These are phyloP conservation scores for Annulohypoxylon maeteangense DNA, from an alignment of 495 filamentous ascomycete species.

Conservation along the genomic window DNA sequence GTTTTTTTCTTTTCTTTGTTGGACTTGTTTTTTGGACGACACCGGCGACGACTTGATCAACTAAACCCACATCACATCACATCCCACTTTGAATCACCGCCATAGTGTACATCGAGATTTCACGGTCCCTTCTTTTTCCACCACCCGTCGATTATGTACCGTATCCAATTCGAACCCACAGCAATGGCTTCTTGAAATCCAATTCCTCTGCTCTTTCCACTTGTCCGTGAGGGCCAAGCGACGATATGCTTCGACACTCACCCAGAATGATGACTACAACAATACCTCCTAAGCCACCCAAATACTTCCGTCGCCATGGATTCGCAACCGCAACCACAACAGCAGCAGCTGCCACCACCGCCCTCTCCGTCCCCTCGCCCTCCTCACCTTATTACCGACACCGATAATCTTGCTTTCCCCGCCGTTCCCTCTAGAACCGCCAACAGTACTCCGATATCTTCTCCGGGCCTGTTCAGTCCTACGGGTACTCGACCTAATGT, in stretches of 20 bases:
- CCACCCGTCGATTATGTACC: constrained; percentile 10
- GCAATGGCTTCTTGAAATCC: constrained; percentile 42
- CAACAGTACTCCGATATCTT: constrained; percentile 74
- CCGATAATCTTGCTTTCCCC: constrained; percentile 48
- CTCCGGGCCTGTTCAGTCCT: constrained; percentile 73
- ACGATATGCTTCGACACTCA: constrained; percentile 47
- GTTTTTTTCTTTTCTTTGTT: constrained; percentile 24
- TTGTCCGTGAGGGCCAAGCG: constrained; percentile 36
- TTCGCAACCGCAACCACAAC: constrained; percentile 40
- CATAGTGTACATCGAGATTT: constrained; percentile 25
- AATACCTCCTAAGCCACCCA: constrained; percentile 40
- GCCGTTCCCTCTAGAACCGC: constrained; percentile 58
- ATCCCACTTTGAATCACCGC: constrained; percentile 9
- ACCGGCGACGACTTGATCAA: constrained; percentile 17
- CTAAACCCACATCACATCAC: constrained; percentile 1
- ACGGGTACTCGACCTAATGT: constrained; percentile 53
- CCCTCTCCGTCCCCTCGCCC: constrained; percentile 10
- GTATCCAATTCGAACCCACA: constrained; percentile 15
- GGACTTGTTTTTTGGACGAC: constrained; percentile 30
- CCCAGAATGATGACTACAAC: constrained; percentile 50
- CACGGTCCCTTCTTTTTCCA: constrained; percentile 20
- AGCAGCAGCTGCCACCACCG: too few relatives aligned
- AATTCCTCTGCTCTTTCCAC: constrained; percentile 47
- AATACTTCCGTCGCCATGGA: constrained; percentile 44
- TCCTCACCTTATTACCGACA: constrained; percentile 51